Base-by-base conservation (phyloP, 805 yeast genomes). In the Blastobotrys parvus region DNA sequence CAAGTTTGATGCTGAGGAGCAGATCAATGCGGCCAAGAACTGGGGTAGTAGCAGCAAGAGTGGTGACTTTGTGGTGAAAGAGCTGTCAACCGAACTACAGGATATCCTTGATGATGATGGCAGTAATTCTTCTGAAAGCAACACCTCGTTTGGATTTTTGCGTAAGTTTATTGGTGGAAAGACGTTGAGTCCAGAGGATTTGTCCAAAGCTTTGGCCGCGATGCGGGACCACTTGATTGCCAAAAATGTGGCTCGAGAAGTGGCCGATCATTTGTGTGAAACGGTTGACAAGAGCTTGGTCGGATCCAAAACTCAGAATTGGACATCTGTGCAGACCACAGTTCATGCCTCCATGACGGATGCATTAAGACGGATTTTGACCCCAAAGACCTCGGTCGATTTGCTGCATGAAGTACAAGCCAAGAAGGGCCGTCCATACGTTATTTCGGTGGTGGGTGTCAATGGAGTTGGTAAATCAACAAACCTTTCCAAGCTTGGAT, bases 401-500 rank as follows among this genome's bases (percentile, higher is more conserved):
- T 64, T 90, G 46, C 70, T 90, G 29, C 83, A 85, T 51, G 94
- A 87, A 54, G 84, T 92, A 42, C 80, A 82, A 54, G 65, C 67
- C 36, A 64, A 63, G 31, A 62, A 62, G 42, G 47, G 46, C 10
- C 60, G 75, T 6, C 97, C 98, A 2, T 90, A 86, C 52, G 96
- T 90, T n/a, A 86, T 90, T 44, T 88, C 97, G 0, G 90, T 90
- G 18, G 97, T 90, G 20, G 98, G 98, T 34, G 98, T 90, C 17
- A 90, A 90, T 61, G 98, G 98, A 36, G 98, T 90, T 33, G 98
- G 98, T 11, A 90, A 90, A 62, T 90, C 97, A 0, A 90, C 98
- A 2, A 92, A 90, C 57, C 68, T 90, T 48, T 92, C 97, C 20
- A 90, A 90, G 62, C 67, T 90, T 41, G 97, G 96, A 2, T 90